Evolutionary conservation across 2,329 filamentous ascomycete species (phyloP).

Genomic region (Elsinoe ampelina): DNA sequence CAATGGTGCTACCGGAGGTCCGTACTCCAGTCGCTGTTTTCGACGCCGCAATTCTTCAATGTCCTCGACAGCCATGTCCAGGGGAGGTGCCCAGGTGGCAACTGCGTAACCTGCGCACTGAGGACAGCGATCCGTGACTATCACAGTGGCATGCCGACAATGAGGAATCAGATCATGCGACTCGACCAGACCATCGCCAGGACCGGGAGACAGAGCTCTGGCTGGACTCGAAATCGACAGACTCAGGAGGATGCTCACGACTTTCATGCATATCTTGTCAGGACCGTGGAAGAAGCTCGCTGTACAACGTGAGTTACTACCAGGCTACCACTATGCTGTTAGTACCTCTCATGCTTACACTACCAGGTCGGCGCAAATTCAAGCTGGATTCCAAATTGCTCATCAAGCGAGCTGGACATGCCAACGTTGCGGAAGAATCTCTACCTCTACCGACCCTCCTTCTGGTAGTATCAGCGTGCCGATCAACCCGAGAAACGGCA

Average conservation of each 20-base stretch:
- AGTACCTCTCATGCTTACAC: background rate
- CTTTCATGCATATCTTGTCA: slow-evolving; percentile 15
- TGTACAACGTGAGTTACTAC: slow-evolving; percentile 7
- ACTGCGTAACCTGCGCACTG: slow-evolving; percentile 16
- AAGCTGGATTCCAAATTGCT: slow-evolving; percentile 13
- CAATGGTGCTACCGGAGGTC: slow-evolving; percentile 19
- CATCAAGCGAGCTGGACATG: slow-evolving; percentile 16
- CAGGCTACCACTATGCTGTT: background rate
- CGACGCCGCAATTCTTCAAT: slow-evolving; percentile 18
- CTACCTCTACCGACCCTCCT: slow-evolving; percentile 11
- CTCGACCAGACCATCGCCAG: slow-evolving; percentile 14
- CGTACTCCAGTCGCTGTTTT: slow-evolving; percentile 17
- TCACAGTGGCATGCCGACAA: slow-evolving; percentile 4
- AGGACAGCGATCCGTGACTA: slow-evolving; percentile 11
- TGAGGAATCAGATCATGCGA: slow-evolving; percentile 4
- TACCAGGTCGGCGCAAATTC: slow-evolving; percentile 6
- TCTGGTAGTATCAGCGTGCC: slow-evolving; percentile 14
- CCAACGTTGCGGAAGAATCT: slow-evolving; percentile 9
- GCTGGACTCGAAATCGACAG: slow-evolving; percentile 11
- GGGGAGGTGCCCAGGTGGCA: slow-evolving; percentile 2
- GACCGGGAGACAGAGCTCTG: slow-evolving; percentile 13
- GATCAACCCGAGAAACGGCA: slow-evolving; percentile 8
- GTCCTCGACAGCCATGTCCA: slow-evolving; percentile 14
- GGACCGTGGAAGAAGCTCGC: slow-evolving; percentile 11
- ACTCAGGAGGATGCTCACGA: slow-evolving; percentile 17